A percentile compares a stretch with the other conserved stretches of the same genome.
phyloP scores from a whole-genome alignment of 208 protist species.

The Acanthamoeba sp. region DNA sequence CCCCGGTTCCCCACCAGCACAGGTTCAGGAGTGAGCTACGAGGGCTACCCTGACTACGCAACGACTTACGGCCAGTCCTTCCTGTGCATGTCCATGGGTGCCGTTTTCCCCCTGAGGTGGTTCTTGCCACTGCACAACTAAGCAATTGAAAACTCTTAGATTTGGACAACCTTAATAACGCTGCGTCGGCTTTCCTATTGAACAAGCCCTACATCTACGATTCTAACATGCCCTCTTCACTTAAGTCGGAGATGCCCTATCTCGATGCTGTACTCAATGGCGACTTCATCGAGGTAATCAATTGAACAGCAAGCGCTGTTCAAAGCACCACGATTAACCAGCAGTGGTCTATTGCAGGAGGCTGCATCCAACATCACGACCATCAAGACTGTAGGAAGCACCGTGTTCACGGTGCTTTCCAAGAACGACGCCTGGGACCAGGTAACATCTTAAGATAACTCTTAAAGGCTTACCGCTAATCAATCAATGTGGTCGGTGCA shows the following conservation, averaged over 20 bases:
- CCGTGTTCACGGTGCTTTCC: constrained; percentile 70
- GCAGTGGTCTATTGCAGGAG: no score
- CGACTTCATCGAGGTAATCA: constrained; percentile 37
- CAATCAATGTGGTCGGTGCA: no score
- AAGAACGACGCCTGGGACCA: constrained; percentile 80
- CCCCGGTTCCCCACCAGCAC: constrained; percentile 75
- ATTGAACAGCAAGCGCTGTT: no score
- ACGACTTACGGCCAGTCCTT: constrained; percentile 82
- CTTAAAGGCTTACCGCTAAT: no score
- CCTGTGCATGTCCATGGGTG: constrained; percentile 75
- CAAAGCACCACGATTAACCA: no score
- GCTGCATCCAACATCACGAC: neutral
- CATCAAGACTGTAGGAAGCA: neutral
- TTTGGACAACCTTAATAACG: neutral
- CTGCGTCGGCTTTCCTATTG: neutral
- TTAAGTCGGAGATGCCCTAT: neutral
- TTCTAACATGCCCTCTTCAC: constrained; percentile 12
- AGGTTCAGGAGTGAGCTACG: neutral
- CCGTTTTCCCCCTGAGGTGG: no score
- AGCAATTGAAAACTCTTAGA: neutral
- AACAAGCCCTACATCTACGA: constrained; percentile 69
- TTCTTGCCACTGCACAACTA: no score
- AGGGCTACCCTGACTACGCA: constrained; percentile 76
- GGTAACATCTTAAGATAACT: neutral
- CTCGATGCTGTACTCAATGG: neutral